Percentiles rank a stretch among this genome's conserved stretches.
Evolutionary conservation across 805 yeast genomes (phyloP).

Genomic region (Myxozyma kluyveri): DNA sequence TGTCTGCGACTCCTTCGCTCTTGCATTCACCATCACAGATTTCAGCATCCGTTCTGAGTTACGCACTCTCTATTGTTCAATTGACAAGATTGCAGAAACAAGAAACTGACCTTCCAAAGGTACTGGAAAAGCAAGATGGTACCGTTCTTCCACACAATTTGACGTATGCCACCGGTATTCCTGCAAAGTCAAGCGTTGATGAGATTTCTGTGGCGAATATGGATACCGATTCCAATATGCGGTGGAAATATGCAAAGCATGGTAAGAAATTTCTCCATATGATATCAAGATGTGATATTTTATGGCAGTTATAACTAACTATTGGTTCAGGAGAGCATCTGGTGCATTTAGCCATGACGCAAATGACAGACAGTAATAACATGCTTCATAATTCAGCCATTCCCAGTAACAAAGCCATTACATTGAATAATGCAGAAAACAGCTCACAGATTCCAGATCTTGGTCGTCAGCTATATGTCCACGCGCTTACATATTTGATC

Average conservation of each 20-base stretch:
- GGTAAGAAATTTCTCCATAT: too few species aligned
- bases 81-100: neutral
- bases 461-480: slow-evolving; percentile 19
- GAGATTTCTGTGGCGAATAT: neutral
- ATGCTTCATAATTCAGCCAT: neutral
- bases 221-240: neutral
- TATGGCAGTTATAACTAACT: neutral
- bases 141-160: neutral
- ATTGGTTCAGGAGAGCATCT: neutral
- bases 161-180: neutral
- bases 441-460: neutral
- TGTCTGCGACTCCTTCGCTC: slow-evolving; percentile 1
- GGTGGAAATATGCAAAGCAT: neutral
- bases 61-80: slow-evolving; percentile 13
- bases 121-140: neutral
- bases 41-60: slow-evolving; percentile 5
- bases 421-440: neutral
- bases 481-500: slow-evolving; percentile 15
- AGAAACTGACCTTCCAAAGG: neutral
- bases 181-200: neutral
- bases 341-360: neutral
- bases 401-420: neutral
- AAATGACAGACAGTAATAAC: neutral
- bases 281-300: too few species aligned
- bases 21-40: slow-evolving; percentile 9